These are phyloP conservation scores for Pseudocercospora cruenta DNA, from an alignment of 2,329 filamentous ascomycete genomes.

Conservation along the genomic window DNA sequence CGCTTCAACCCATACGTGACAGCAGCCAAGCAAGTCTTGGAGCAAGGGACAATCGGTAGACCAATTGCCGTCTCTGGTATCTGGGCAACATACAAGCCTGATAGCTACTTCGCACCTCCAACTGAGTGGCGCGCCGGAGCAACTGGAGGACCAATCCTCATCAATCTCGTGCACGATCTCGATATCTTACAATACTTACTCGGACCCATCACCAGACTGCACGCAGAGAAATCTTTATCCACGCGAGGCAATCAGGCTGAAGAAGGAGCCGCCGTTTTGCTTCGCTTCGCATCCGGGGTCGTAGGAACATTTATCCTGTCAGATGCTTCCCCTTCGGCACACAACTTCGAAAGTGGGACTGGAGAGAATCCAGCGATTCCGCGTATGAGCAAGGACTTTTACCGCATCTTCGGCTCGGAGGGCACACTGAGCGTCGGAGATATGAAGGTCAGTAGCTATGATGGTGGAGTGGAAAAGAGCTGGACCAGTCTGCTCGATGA, in stretches of 20 bases:
- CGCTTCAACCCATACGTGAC: constrained; percentile 62
- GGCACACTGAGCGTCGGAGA: constrained; percentile 59
- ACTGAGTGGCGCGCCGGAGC: constrained; percentile 53
- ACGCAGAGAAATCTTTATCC: constrained; percentile 53
- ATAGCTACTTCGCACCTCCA: constrained; percentile 54
- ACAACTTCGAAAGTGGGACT: constrained; percentile 61
- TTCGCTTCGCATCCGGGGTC: constrained; percentile 58
- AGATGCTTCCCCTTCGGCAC: constrained; percentile 56
- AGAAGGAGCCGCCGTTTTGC: constrained; percentile 59
- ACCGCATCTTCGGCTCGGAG: constrained; percentile 59
- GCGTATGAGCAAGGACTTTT: constrained; percentile 49
- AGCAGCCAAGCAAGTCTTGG: constrained; percentile 53
- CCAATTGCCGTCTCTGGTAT: constrained; percentile 59
- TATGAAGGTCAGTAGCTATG: constrained; percentile 56
- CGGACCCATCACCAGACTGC: constrained; percentile 56
- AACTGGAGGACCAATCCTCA: constrained; percentile 55
- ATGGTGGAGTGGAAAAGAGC: constrained; percentile 40
- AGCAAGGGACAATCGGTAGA: constrained; percentile 47
- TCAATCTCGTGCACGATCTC: constrained; percentile 65
- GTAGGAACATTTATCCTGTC: constrained; percentile 62
- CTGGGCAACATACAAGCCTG: constrained; percentile 59
- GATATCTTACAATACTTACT: constrained; percentile 62
- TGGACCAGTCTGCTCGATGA: constrained; percentile 47
- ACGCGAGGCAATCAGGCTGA: constrained; percentile 56
- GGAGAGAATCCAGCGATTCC: constrained; percentile 62